Conservation (phyloP, 2,329 filamentous ascomycete species). For the Tolypocladium tundrense region DNA sequence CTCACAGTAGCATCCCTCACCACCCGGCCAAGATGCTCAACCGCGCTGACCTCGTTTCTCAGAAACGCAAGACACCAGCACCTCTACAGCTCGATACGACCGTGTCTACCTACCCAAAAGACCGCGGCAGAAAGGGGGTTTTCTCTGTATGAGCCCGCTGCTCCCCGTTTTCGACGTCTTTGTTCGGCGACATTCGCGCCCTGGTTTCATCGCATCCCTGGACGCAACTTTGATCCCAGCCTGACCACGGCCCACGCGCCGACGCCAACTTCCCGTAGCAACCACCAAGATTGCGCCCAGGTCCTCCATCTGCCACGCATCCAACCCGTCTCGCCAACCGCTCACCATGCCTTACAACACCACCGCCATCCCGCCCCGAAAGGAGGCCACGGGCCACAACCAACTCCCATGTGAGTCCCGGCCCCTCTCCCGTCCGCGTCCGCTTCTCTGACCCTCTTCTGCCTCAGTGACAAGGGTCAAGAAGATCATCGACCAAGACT, state of each 20-base stretch:
- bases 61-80: background rate
- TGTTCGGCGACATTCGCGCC: background rate
- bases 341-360: slow-evolving; percentile 79
- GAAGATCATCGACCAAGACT: slow-evolving; percentile 84
- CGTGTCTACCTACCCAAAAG: background rate
- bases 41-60: background rate
- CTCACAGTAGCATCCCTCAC: background rate
- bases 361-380: slow-evolving; percentile 65
- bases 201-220: background rate
- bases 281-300: no score
- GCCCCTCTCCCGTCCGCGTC: background rate
- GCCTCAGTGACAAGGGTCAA: slow-evolving; percentile 82
- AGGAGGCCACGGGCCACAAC: slow-evolving; percentile 76
- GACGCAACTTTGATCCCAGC: background rate
- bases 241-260: background rate
- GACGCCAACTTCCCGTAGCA: background rate
- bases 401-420: slow-evolving; percentile 68
- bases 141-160: background rate
- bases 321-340: background rate
- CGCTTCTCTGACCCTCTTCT: slow-evolving; percentile 3
- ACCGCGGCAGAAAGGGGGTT: background rate
- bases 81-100: background rate
- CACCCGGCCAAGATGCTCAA: no score
- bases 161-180: background rate
- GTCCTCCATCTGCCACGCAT: no score